phyloP scores from a whole-genome alignment of 805 yeast species.

The Saturnispora quitensis region DNA sequence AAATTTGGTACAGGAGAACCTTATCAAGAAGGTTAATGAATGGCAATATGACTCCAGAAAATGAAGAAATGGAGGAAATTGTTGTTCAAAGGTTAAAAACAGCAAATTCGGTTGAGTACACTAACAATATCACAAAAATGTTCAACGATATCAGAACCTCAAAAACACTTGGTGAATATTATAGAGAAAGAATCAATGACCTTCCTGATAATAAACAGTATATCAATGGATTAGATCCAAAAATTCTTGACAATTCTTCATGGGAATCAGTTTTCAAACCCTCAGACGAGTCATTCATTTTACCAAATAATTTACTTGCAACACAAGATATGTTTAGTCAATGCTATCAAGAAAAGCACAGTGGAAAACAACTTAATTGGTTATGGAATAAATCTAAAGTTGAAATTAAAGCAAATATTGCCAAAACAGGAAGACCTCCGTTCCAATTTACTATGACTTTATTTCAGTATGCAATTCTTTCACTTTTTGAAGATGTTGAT shows the following conservation, averaged over 20 bases:
- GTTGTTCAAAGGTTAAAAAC: conserved; percentile 81
- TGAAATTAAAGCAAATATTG: conserved; percentile 78
- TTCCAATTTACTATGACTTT: conserved; percentile 73
- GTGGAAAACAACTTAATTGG: conserved; percentile 89
- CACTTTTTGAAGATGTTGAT: conserved; percentile 70
- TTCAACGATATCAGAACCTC: conserved; percentile 88
- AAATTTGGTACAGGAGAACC: conserved; percentile 80
- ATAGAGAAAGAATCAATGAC: conserved; percentile 20
- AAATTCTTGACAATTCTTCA: conserved; percentile 25
- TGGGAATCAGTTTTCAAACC: conserved; percentile 26
- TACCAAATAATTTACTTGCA: conserved; percentile 60
- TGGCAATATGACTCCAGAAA: conserved; percentile 68
- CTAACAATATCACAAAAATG: conserved; percentile 91
- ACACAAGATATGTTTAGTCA: conserved; percentile 61
- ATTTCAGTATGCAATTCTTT: conserved; percentile 77
- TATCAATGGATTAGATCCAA: conserved; percentile 26
- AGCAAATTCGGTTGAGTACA: conserved; percentile 86
- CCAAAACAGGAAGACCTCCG: conserved; percentile 75
- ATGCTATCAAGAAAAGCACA: conserved; percentile 66
- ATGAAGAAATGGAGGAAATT: conserved; percentile 76
- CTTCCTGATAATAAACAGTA: conserved; percentile 13
- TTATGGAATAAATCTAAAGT: conserved; percentile 91
- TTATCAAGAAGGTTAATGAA: conserved; percentile 78
- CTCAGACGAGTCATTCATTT: conserved; percentile 35
- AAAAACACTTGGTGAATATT: conserved; percentile 51